phyloP scores from a whole-genome alignment of 2,329 filamentous ascomycete species.

The Aspergillus sp. region DNA sequence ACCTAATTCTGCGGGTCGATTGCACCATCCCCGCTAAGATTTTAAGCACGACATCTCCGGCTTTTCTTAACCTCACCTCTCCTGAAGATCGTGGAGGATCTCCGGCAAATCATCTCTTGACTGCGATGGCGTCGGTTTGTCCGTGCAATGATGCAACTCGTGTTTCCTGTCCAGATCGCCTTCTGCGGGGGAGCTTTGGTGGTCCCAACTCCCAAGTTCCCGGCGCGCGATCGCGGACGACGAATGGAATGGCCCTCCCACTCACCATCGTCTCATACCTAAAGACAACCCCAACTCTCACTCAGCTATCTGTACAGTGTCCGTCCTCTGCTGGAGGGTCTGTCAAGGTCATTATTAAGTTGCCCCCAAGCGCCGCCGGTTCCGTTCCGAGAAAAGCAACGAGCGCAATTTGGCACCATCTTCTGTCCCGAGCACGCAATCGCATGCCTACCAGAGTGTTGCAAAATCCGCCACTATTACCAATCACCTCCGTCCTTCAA shows the following conservation, averaged over 20 bases:
- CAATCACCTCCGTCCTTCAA: neutral
- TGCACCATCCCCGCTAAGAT: slow-evolving; percentile 18
- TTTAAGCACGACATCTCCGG: slow-evolving; percentile 14
- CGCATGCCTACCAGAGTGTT: neutral
- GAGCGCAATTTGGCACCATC: slow-evolving; percentile 9
- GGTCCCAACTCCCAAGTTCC: too few relatives aligned
- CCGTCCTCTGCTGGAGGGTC: neutral
- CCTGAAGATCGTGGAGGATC: slow-evolving; percentile 13
- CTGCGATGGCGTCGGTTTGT: neutral
- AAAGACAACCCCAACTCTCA: too few relatives aligned
- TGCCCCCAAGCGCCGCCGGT: neutral
- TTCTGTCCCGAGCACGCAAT: slow-evolving; percentile 17
- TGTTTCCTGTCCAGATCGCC: neutral
- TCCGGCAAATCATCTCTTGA: slow-evolving; percentile 1
- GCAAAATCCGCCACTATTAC: neutral
- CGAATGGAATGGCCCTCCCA: too few relatives aligned
- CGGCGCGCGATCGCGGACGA: too few relatives aligned
- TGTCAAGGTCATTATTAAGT: neutral
- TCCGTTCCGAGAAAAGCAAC: slow-evolving; percentile 6
- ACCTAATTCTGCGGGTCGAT: slow-evolving; percentile 18
- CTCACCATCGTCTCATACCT: too few relatives aligned
- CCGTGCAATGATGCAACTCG: neutral
- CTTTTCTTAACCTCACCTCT: slow-evolving; percentile 4
- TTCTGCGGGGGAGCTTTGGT: neutral
- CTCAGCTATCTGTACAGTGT: too few relatives aligned